Base-by-base conservation (phyloP, 805 yeast genomes). In the Saturnispora sanitii region DNA sequence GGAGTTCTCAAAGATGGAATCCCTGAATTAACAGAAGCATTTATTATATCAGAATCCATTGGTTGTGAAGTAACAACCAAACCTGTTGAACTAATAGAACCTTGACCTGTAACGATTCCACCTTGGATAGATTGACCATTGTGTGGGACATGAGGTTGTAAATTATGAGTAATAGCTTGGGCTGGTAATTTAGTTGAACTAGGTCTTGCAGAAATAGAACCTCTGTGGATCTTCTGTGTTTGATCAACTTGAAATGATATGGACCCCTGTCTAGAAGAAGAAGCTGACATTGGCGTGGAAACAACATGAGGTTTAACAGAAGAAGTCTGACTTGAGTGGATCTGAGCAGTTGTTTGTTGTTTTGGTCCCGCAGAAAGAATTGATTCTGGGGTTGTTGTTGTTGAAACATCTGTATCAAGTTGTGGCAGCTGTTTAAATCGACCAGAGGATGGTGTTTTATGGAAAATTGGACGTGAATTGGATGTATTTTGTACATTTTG, bases 171-270 rank as follows among this genome's bases (percentile, higher is more conserved):
- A 12, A n/a, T 16, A 27, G 16, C 12, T 7, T 6, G 4, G 4
- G 9, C 6, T 18, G 54, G 33, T 5, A 56, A 33, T 34, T 59
- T 59, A 4, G 64, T 58, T 13, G 65, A 61, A 4, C 75, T 67
- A 1, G 79, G 75, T 45, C 71, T 62, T 1, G 75, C 70, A 34
- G 75, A 68, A 38, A 75, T 73, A 2, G 79, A 74, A n/a, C 77
- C 76, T 42, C 81, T 57, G 48, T 75, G 76, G 6, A 39, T 16
- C 46, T 69, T 70, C 27, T 45, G 46, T 19, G 56, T 54, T 6
- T 72, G 69, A 15, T 39, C 42, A 16, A 68, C 71, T 17, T 70
- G 71, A 49, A 73, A 73, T 3, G 76, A 71, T 9, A 73, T 56
- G 3, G 62, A 47, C 30, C 62, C 42, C n/a, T 39, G 42, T n/a